Evolutionary conservation across 345 rosid species (phyloP).

Genomic region (Hirschfeldia incana): DNA sequence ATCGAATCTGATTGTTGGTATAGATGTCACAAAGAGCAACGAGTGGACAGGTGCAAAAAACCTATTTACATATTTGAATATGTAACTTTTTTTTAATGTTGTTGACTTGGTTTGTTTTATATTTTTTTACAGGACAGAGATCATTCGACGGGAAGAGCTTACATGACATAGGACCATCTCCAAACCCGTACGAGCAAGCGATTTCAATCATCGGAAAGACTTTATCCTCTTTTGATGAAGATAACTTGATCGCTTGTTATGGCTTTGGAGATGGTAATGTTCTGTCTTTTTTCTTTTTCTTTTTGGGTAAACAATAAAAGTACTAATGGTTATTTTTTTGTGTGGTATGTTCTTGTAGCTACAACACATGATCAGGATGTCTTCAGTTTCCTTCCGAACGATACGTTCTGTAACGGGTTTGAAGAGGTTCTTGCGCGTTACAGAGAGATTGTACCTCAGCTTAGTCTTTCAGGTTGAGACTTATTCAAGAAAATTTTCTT

Average conservation of each 20-base stretch:
- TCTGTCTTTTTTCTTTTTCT: not conserved
- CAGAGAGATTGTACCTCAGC: conserved; percentile 74
- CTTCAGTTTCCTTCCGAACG: conserved; percentile 69
- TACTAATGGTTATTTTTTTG: conserved; percentile 23
- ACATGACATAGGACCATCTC: conserved; percentile 57
- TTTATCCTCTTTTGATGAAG: conserved; percentile 73
- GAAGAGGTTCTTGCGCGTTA: conserved; percentile 74
- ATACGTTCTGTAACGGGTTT: conserved; percentile 68
- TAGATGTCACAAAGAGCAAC: conserved; percentile 91
- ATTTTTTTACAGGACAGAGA: conserved; percentile 49
- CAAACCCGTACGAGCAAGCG: conserved; percentile 83
- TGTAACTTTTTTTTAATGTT: not conserved
- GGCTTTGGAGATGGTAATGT: conserved; percentile 75
- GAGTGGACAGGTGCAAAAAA: conserved; percentile 76
- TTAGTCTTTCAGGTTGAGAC: conserved; percentile 66
- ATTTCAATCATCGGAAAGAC: conserved; percentile 79
- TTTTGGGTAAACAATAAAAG: not conserved
- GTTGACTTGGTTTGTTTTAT: not conserved
- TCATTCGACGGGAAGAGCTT: conserved; percentile 69
- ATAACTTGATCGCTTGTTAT: conserved; percentile 79
- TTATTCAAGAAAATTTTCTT: not conserved
- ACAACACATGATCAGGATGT: conserved; percentile 92
- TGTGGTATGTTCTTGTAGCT: conserved; percentile 46
- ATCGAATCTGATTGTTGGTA: conserved; percentile 84
- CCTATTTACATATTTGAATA: not conserved